phyloP scores from a whole-genome alignment of 257 asterid genomes.

The Solanum pennellii region DNA sequence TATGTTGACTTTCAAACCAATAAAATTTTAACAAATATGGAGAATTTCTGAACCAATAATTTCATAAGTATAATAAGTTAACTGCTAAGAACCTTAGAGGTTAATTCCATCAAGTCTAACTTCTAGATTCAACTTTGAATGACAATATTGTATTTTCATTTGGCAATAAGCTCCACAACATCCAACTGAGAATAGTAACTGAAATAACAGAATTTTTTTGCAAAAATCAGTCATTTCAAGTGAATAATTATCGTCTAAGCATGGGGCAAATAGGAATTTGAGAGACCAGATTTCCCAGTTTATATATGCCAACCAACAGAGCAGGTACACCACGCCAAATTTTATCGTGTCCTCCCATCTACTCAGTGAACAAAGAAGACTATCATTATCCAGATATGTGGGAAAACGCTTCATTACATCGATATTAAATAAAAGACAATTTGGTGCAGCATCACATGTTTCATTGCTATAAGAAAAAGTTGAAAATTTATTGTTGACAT shows the following conservation, averaged over 20 bases:
- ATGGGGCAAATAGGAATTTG: neutral
- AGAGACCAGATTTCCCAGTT: neutral
- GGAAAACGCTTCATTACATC: neutral
- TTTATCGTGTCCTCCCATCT: neutral
- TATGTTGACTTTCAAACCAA: neutral
- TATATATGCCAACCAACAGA: neutral
- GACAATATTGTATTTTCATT: neutral
- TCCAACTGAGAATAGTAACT: neutral
- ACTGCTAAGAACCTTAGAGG: neutral
- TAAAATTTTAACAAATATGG: neutral
- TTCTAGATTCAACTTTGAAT: neutral
- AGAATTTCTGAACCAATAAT: neutral
- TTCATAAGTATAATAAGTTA: neutral
- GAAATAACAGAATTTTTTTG: neutral
- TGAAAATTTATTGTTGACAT: neutral
- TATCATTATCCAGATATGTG: neutral
- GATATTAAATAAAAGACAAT: neutral
- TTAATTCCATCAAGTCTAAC: neutral
- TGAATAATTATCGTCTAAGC: neutral
- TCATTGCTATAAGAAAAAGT: neutral
- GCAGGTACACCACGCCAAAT: neutral
- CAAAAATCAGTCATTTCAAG: neutral
- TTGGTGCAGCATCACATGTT: neutral
- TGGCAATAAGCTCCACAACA: neutral
- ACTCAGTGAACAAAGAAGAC: neutral